Conservation (phyloP, 345 rosid species). For the Raphanus raphanistrum region DNA sequence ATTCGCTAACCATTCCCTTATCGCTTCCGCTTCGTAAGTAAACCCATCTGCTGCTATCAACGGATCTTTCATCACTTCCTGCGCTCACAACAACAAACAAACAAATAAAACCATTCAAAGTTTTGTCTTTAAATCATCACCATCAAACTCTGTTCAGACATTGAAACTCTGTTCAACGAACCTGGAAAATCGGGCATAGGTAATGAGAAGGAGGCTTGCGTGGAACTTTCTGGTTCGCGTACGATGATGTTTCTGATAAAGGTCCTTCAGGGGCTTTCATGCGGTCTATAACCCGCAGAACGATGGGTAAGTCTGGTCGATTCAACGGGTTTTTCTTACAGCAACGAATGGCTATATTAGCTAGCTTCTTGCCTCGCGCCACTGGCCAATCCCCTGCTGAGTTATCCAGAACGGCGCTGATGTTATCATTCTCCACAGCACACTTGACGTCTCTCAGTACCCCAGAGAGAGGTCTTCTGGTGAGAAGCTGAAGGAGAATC, state of each 20-base stretch:
- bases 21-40: conserved; percentile 87
- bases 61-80: conserved; percentile 69
- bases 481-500: conserved; percentile 68
- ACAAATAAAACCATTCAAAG: not conserved
- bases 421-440: conserved; percentile 62
- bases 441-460: conserved; percentile 58
- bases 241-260: conserved; percentile 35
- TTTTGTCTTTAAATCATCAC: not conserved
- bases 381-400: conserved; percentile 82
- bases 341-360: conserved; percentile 67
- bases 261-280: conserved; percentile 40
- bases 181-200: conserved; percentile 92
- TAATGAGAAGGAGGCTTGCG: conserved; percentile 69
- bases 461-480: conserved; percentile 56
- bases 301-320: conserved; percentile 65
- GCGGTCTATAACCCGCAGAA: conserved; percentile 52
- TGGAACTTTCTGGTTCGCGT: conserved; percentile 45
- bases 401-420: conserved; percentile 55
- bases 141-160: not conserved
- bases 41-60: conserved; percentile 87
- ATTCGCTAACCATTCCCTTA: conserved; percentile 77
- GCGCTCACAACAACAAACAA: conserved; percentile 5
- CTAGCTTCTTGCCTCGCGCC: conserved; percentile 56
- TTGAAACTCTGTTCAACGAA: conserved; percentile 20
- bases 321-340: conserved; percentile 48